A percentile compares a stretch with the other conserved stretches of the same genome.
These are phyloP conservation scores for Debaryomyces prosopidis DNA, from an alignment of 805 yeast species.

Conservation along the genomic window DNA sequence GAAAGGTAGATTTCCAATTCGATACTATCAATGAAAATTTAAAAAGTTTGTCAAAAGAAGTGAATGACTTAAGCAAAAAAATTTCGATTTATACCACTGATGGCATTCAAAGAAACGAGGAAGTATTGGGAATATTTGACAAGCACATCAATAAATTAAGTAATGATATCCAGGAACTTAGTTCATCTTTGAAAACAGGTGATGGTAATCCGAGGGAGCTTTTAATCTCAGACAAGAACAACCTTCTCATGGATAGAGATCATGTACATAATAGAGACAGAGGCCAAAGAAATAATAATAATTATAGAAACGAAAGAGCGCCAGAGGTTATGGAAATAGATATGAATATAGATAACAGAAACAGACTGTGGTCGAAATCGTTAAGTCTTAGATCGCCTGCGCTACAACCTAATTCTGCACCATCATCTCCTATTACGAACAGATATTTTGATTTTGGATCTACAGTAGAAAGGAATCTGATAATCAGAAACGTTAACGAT, in stretches of 20 bases:
- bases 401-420: slow-evolving; percentile 12
- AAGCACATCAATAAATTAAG: slow-evolving; percentile 18
- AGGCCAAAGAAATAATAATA: too few relatives aligned
- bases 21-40: slow-evolving; percentile 9
- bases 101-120: background rate
- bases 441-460: slow-evolving; percentile 11
- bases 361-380: slow-evolving; percentile 7
- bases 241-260: too few relatives aligned
- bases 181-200: background rate
- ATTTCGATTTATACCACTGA: background rate
- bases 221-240: too few relatives aligned
- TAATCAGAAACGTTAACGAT: too few relatives aligned
- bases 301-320: too few relatives aligned
- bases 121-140: slow-evolving; percentile 18
- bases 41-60: slow-evolving; percentile 7
- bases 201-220: too few relatives aligned
- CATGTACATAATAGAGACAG: too few relatives aligned
- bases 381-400: slow-evolving; percentile 9
- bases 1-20: slow-evolving; percentile 11
- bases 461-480: too few relatives aligned
- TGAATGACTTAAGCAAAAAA: slow-evolving; percentile 13
- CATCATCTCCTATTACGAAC: slow-evolving; percentile 18
- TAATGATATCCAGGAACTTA: slow-evolving; percentile 20
- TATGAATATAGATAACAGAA: background rate
- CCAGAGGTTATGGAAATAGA: too few relatives aligned